Evolutionary conservation across 2,329 filamentous ascomycete genomes (phyloP).

Genomic region (Aurifilum marmelostoma): DNA sequence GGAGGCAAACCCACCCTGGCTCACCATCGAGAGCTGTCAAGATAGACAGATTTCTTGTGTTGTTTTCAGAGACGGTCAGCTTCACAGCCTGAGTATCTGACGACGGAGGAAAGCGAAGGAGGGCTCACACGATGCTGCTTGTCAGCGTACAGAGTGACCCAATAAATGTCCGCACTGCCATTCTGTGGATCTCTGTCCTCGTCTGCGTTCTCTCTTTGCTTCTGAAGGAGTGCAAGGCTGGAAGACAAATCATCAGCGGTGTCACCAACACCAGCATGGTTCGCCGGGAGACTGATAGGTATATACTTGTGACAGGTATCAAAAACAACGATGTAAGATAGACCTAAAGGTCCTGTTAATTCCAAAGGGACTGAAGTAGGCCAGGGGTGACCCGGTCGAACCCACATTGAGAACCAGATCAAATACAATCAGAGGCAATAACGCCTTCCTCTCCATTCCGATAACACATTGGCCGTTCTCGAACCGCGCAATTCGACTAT

Average conservation of each 20-base stretch:
- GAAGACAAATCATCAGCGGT: not conserved
- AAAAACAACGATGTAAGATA: slow-evolving; percentile 68
- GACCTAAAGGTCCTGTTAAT: slow-evolving; percentile 39
- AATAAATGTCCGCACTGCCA: slow-evolving; percentile 62
- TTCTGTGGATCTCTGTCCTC: slow-evolving; percentile 50
- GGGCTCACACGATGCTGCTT: slow-evolving; percentile 59
- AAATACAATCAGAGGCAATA: slow-evolving; percentile 65
- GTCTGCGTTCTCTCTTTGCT: slow-evolving; percentile 46
- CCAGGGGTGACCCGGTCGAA: not conserved
- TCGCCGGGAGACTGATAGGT: too few relatives aligned
- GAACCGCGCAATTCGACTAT: slow-evolving; percentile 60
- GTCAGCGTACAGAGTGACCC: slow-evolving; percentile 60
- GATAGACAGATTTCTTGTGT: slow-evolving; percentile 58
- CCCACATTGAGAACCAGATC: slow-evolving; percentile 61
- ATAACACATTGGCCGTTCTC: slow-evolving; percentile 62
- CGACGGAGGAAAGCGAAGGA: slow-evolving; percentile 7
- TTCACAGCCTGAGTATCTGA: not conserved
- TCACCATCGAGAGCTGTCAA: slow-evolving; percentile 61
- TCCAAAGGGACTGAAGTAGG: too few relatives aligned
- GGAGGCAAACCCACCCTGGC: slow-evolving; percentile 67
- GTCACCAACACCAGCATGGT: rapidly evolving
- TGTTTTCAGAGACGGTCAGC: not conserved
- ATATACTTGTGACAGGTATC: slow-evolving; percentile 58
- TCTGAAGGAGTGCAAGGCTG: slow-evolving; percentile 60
- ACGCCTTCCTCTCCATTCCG: slow-evolving; percentile 60